Evolutionary conservation across 352 stramenopile genomes (phyloP), one percentile per base, ranked within the genome.

Genomic region (Phytophthora sojae): DNA sequence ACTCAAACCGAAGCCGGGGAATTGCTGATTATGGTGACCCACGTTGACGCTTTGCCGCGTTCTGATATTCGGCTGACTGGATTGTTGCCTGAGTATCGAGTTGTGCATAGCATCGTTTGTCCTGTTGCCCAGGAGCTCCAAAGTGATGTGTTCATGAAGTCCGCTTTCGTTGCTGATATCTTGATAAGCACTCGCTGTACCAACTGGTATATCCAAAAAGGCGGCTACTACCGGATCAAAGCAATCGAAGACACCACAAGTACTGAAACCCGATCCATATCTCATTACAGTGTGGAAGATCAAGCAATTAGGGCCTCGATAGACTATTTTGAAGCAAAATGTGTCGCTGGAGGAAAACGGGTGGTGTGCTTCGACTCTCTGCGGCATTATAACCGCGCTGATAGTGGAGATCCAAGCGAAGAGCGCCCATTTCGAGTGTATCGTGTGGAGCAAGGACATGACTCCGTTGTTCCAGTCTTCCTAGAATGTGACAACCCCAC

Each of bases 151-250:
- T 69, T 79, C 39, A 44, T 77, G 5, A 53, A 71, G n/a, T 42
- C 53, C 1, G n/a, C 59, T 6, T 61, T 66, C 19, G 69, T 54
- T 19, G 73, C 69, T 42, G 73, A 86, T 23, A 44, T 88, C 4
- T 37, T 88, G 62, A 53, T 88, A 5, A 65, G 30, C 26, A 53
- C 62, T 9, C 45, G 76, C 2, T 69, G 53, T 17, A 39, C 19
- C n/a, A 71, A 57, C 32, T 88, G 80, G 80, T 60, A 75, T 14
- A 29, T 86, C 19, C 69, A 74, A 37, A 85, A 76, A 65, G 69
- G 69, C 30, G 54, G 61, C 15, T 76, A 51, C 32, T 88, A 86
- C 69, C 70, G 55, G n/a, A 59, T 86, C 21, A 69, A 61, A 58
- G 61, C 55, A 52, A 42, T 61, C 15, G 17, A 76, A 47, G 39